phyloP scores from a whole-genome alignment of 208 protist genomes.

The Wallacemonas sp. region DNA sequence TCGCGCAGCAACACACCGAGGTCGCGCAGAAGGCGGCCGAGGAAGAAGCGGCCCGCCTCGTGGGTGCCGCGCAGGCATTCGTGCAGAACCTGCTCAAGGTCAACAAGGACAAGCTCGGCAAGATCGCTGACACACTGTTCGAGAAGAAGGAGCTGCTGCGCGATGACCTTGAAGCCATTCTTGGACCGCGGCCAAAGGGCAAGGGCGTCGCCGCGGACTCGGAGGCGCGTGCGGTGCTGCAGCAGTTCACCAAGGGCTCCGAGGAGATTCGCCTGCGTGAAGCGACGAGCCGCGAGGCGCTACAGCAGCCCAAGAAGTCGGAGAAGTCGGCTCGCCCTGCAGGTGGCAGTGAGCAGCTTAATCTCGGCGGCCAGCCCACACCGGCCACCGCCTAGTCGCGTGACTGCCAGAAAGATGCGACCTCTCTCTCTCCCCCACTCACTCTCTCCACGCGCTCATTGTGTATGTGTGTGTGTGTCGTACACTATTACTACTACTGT shows the following conservation, averaged over 20 bases:
- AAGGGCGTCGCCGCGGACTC: constrained; percentile 15
- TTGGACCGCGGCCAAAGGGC: constrained; percentile 40
- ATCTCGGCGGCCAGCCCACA: too few species aligned
- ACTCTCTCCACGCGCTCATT: too few species aligned
- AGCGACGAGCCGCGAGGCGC: constrained; percentile 20
- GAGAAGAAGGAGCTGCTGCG: constrained; percentile 72
- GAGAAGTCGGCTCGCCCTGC: too few species aligned
- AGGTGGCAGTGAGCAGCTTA: too few species aligned
- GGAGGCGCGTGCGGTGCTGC: constrained; percentile 53
- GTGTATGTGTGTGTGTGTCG: too few species aligned
- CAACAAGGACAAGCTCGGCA: constrained; percentile 43
- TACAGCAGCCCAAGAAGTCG: constrained; percentile 18
- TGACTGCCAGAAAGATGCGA: too few species aligned
- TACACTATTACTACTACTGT: too few species aligned
- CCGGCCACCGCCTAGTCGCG: too few species aligned
- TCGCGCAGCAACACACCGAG: constrained; percentile 73
- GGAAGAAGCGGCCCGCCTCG: constrained; percentile 60
- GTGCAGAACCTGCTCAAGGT: constrained; percentile 46
- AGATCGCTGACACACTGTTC: constrained; percentile 49
- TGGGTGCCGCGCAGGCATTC: constrained; percentile 50
- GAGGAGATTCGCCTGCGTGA: constrained; percentile 43
- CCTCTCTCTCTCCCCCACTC: too few species aligned
- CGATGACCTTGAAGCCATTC: constrained; percentile 66
- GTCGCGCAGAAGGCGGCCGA: constrained; percentile 58
- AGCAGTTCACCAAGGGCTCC: constrained; percentile 46